These are phyloP conservation scores for Mycena alexandri DNA, from an alignment of 768 basidiomycete species.

Conservation along the genomic window DNA sequence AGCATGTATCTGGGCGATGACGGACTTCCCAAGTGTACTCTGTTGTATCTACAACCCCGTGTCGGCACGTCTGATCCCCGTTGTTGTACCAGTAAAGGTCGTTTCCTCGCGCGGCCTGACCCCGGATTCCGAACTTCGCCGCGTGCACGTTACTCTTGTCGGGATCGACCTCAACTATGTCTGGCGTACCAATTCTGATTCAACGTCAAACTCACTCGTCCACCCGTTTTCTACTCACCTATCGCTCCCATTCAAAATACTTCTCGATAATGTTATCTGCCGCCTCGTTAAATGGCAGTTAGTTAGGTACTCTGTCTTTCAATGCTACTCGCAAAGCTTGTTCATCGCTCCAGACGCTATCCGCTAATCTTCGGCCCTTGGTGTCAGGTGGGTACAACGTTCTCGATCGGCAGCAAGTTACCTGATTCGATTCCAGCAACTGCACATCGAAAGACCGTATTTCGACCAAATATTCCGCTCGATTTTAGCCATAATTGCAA, in stretches of 20 bases:
- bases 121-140: conserved; percentile 20
- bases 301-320: conserved; percentile 59
- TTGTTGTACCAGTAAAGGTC: conserved; percentile 30
- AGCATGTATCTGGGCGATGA: conserved; percentile 62
- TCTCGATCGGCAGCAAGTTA: conserved; percentile 13
- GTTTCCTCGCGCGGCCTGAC: conserved; percentile 44
- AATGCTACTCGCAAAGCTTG: conserved; percentile 31
- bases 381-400: conserved; percentile 61
- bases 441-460: conserved; percentile 64
- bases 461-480: conserved; percentile 65
- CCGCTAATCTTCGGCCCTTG: conserved; percentile 82
- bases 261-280: conserved; percentile 64
- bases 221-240: conserved; percentile 69
- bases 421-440: conserved; percentile 56
- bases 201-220: conserved; percentile 37
- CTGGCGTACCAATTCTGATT: conserved; percentile 45
- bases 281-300: conserved; percentile 72
- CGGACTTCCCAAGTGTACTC: conserved; percentile 55
- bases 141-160: conserved; percentile 58
- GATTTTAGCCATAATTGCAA: conserved; percentile 62
- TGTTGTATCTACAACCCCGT: conserved; percentile 21
- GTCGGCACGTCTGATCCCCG: conserved; percentile 26
- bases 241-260: conserved; percentile 65
- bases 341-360: conserved; percentile 66
- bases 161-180: conserved; percentile 51